Percentiles rank a stretch among this genome's conserved stretches.
Conservation (phyloP, 2,329 filamentous ascomycete genomes). For the Helminthosporium solani region DNA sequence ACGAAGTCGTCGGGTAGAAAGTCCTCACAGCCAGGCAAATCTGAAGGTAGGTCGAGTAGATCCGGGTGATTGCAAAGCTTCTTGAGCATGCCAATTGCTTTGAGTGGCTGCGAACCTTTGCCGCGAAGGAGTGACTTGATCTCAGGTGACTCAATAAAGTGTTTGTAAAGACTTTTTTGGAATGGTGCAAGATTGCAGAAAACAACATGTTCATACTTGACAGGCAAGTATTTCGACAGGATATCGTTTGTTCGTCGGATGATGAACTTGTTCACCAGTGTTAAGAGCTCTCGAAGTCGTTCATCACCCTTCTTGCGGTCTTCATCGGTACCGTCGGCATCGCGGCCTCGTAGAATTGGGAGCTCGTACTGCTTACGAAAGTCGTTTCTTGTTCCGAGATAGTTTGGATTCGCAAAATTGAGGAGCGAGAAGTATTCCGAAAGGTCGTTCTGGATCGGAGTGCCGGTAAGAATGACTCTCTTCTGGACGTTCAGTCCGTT, state of each 20-base stretch:
- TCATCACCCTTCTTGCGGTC: slow-evolving; percentile 83
- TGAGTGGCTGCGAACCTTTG: slow-evolving; percentile 92
- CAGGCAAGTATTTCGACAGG: slow-evolving; percentile 91
- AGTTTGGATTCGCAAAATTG: slow-evolving; percentile 92
- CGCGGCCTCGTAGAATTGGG: slow-evolving; percentile 86
- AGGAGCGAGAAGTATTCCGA: slow-evolving; percentile 96
- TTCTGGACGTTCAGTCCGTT: slow-evolving; percentile 88
- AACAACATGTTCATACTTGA: slow-evolving; percentile 99
- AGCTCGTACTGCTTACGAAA: slow-evolving; percentile 94
- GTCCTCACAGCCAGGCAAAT: slow-evolving; percentile 82
- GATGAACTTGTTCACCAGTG: slow-evolving; percentile 95
- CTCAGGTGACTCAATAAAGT: slow-evolving; percentile 93
- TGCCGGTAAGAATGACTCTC: slow-evolving; percentile 92
- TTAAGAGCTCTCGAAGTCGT: slow-evolving; percentile 75
- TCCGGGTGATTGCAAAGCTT: slow-evolving; percentile 99
- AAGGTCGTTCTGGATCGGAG: slow-evolving; percentile 97
- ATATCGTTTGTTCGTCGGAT: slow-evolving; percentile 98
- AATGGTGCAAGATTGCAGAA: slow-evolving; percentile 95
- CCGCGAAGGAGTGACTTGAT: slow-evolving; percentile 89
- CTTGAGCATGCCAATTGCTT: slow-evolving; percentile 94
- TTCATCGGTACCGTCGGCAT: slow-evolving; percentile 81
- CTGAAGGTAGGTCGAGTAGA: slow-evolving; percentile 76
- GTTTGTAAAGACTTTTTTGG: slow-evolving; percentile 90
- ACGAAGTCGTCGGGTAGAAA: slow-evolving; percentile 84
- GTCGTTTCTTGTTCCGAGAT: slow-evolving; percentile 83